Conservation (phyloP, 805 yeast genomes). For the Geotrichum ghanense region DNA sequence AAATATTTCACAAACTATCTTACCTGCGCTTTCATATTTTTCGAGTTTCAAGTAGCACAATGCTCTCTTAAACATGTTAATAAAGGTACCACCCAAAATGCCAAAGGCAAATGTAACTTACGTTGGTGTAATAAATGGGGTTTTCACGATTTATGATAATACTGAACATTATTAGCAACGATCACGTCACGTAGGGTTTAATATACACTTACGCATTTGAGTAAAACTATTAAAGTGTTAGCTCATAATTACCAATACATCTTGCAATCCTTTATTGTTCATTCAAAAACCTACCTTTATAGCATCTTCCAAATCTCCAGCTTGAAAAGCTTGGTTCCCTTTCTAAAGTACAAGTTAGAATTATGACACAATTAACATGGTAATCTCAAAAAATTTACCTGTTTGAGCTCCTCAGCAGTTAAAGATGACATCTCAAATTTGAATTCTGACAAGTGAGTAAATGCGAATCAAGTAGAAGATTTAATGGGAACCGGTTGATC, state of each 20-base stretch:
- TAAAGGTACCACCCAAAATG: background rate
- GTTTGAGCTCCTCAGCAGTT: background rate
- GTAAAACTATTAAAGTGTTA: constrained; percentile 12
- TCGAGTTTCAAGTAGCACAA: constrained; percentile 16
- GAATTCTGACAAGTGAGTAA: too few species aligned
- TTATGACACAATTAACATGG: background rate
- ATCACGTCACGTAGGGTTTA: background rate
- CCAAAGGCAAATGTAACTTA: constrained; percentile 11
- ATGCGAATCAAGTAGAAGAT: too few species aligned
- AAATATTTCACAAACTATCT: background rate
- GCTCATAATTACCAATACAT: background rate
- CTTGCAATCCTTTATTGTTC: background rate
- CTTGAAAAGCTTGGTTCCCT: constrained; percentile 19
- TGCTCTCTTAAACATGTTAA: constrained; percentile 14
- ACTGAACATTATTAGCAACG: constrained; percentile 3
- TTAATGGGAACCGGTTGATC: too few species aligned
- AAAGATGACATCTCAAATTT: background rate
- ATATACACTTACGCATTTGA: constrained; percentile 20
- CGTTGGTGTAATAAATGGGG: constrained; percentile 19
- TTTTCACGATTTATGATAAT: constrained; percentile 16
- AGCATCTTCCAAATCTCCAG: constrained; percentile 20
- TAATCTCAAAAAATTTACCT: background rate
- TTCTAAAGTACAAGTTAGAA: constrained; percentile 5
- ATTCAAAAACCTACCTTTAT: constrained; percentile 14
- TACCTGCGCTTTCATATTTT: constrained; percentile 15